These are phyloP conservation scores for Diplocarpon mali DNA, from an alignment of 2,329 filamentous ascomycete species.

Conservation along the genomic window DNA sequence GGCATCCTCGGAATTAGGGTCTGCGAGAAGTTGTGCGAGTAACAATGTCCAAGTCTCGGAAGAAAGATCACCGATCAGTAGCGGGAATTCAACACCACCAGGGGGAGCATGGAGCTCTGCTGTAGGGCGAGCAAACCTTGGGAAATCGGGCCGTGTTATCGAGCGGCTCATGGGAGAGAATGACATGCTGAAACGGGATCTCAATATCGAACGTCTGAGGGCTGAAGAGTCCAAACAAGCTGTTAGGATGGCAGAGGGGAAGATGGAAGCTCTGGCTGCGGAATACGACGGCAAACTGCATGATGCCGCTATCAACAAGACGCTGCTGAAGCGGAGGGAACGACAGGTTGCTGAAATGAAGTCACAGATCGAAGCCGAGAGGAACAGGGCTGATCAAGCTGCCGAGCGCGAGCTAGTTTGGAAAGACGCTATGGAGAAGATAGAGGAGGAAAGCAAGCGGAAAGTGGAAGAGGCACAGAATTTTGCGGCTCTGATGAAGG, in stretches of 20 bases:
- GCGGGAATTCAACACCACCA: conserved; percentile 3
- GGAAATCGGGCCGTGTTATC: conserved; percentile 69
- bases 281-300: conserved; percentile 62
- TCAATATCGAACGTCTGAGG: conserved; percentile 52
- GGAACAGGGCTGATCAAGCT: conserved; percentile 47
- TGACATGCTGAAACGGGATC: conserved; percentile 63
- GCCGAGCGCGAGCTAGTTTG: conserved; percentile 48
- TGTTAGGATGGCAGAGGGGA: conserved; percentile 56
- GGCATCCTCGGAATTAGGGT: conserved; percentile 25
- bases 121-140: conserved; percentile 57
- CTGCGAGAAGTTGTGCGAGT: conserved; percentile 16
- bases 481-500: conserved; percentile 56
- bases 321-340: conserved; percentile 60
- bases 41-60: conserved; percentile 8
- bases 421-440: conserved; percentile 53
- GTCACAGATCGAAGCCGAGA: conserved; percentile 51
- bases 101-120: conserved; percentile 48
- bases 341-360: conserved; percentile 62
- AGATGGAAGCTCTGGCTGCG: conserved; percentile 54
- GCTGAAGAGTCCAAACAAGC: conserved; percentile 62
- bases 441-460: conserved; percentile 44
- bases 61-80: conserved; percentile 2
- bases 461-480: conserved; percentile 56
- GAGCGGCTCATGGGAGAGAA: conserved; percentile 74
- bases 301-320: conserved; percentile 60